Evolutionary conservation across 768 basidiomycete genomes (phyloP), one percentile per base, ranked within the genome.

Genomic region (Mycena indigotica): DNA sequence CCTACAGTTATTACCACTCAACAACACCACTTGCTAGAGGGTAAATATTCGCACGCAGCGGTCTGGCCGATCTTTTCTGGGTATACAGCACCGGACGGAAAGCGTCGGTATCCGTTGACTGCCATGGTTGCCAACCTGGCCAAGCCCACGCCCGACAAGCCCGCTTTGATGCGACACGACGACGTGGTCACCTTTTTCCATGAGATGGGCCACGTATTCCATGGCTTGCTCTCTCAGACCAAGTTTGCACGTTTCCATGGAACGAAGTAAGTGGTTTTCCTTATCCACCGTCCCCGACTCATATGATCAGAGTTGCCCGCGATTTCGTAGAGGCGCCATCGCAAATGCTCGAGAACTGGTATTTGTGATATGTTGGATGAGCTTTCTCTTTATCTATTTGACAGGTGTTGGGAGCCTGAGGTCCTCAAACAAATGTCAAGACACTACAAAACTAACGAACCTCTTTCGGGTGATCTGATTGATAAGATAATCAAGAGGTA

Each of bases 271-370:
- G 68, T 8, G n/a, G n/a, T n/a, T n/a, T n/a, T n/a, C 56, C 55
- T 25, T 24, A 15, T 38, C 17, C 19, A 45, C 26, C n/a, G n/a
- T 50, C 19, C 16, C 24, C 25, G 13, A 23, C 35, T 39, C 55
- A 23, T 5, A 26, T 44, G n/a, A 38, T 35, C 52, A 79, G 83
- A 25, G 88, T 91, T 24, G 87, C 88, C 5, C 73, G 87, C 4
- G 91, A 93, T 70, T 93, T 93, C 60, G 92, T 93, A 10, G 92
- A 95, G 72, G 93, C 93, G 2, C 93, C 93, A 0, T 89, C 88
- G 17, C 92, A 95, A 74, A 94, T 94, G 93, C 76, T 94, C 58
- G 93, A 95, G 73, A 92, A 94, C 66, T 95, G 93, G 93, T 86
- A 45, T 17, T 72, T 55, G 15, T 38, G 8, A 40, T 28, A 16